Evolutionary conservation across 495 filamentous ascomycete genomes (phyloP).

Genomic region (Cercophora scortea): DNA sequence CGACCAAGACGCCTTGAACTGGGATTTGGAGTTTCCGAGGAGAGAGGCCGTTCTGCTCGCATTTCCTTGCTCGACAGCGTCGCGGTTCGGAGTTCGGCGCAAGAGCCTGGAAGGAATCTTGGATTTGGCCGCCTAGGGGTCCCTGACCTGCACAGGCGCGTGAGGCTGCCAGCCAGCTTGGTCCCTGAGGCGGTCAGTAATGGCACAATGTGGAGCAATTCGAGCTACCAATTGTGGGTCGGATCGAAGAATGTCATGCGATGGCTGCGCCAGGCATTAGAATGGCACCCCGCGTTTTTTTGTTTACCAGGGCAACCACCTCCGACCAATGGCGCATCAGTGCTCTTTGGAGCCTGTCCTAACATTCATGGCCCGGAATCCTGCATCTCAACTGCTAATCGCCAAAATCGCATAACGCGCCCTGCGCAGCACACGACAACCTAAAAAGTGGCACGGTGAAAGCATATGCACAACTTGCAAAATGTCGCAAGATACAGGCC

Average conservation of each 20-base stretch:
- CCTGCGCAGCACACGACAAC: background rate
- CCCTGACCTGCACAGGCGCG: background rate
- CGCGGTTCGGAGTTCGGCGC: background rate
- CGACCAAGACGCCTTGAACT: background rate
- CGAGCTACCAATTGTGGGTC: too few species aligned
- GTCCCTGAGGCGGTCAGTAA: background rate
- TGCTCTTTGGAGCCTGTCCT: background rate
- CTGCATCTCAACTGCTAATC: background rate
- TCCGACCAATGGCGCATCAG: background rate
- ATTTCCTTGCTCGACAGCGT: background rate
- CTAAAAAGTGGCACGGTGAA: background rate
- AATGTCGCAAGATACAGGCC: conserved; percentile 70
- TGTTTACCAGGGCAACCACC: conserved; percentile 21
- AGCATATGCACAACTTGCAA: conserved; percentile 4
- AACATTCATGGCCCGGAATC: background rate
- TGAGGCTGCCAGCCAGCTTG: background rate
- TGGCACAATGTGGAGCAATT: background rate
- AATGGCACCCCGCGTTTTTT: conserved; percentile 16
- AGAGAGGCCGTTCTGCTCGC: too few species aligned
- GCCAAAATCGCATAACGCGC: background rate
- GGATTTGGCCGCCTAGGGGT: background rate
- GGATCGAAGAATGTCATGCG: too few species aligned
- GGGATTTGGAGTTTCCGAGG: too few species aligned
- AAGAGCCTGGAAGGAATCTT: background rate
- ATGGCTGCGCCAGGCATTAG: background rate